A percentile compares a stretch with the other conserved stretches of the same genome.
phyloP scores from a whole-genome alignment of 2,329 filamentous ascomycete genomes.

The Daldinia eschscholtzii region DNA sequence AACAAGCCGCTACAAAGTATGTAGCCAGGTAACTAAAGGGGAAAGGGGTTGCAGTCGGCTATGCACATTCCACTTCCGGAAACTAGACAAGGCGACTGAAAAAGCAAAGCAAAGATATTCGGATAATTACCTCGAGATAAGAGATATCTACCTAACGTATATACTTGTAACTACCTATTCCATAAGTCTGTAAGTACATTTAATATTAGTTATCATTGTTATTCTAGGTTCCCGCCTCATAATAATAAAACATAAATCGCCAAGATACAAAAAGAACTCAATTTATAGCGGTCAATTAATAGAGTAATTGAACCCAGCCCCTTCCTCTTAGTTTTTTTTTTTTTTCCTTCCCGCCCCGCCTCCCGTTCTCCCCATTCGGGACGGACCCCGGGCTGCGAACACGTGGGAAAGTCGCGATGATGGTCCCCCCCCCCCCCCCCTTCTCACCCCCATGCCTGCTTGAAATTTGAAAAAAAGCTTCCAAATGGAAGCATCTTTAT shows the following conservation, averaged over 20 bases:
- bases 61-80: not conserved
- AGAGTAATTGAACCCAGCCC: not conserved
- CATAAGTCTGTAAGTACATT: not conserved
- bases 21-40: not conserved
- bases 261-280: not conserved
- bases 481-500: conserved; percentile 29
- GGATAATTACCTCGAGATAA: conserved; percentile 2
- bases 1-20: not conserved
- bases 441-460: not conserved
- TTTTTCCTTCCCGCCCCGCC: not conserved
- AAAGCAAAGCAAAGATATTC: not conserved
- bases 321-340: not conserved
- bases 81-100: conserved; percentile 1
- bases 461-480: conserved; percentile 9
- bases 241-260: not conserved
- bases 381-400: conserved; percentile 31
- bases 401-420: conserved; percentile 41
- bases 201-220: not conserved
- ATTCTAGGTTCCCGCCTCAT: not conserved
- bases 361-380: conserved; percentile 18
- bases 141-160: not conserved
- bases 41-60: conserved; percentile 10
- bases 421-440: conserved; percentile 2
- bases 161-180: no score
- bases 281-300: conserved; percentile 4